These are phyloP conservation scores for Colletotrichum ledebouriae DNA, from an alignment of 2,329 filamentous ascomycete species.

Conservation along the genomic window DNA sequence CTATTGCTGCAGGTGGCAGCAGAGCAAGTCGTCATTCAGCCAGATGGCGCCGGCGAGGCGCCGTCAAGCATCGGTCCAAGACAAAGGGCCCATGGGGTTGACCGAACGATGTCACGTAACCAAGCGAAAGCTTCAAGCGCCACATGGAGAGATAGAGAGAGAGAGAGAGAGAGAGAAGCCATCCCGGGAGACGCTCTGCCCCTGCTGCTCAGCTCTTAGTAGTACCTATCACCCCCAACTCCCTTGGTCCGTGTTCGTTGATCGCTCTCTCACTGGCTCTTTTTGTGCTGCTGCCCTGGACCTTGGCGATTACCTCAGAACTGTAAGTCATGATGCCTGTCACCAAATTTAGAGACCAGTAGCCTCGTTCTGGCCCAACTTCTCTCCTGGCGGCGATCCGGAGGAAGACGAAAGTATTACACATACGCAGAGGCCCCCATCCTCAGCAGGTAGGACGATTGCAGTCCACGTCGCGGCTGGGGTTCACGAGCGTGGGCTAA, in stretches of 20 bases:
- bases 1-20: not conserved
- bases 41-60: not conserved
- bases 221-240: not conserved
- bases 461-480: no score
- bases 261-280: not conserved
- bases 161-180: slow-evolving; percentile 5
- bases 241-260: not conserved
- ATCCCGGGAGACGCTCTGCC: slow-evolving; percentile 13
- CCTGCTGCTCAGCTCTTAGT: not conserved
- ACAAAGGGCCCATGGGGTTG: slow-evolving; percentile 9
- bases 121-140: slow-evolving; percentile 19
- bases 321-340: no score
- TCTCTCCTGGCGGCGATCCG: no score
- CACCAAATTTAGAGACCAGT: no score
- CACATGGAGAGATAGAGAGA: no score
- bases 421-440: no score
- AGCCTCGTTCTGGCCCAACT: no score
- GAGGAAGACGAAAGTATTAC: no score
- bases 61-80: not conserved
- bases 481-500: no score
- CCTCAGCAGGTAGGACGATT: no score
- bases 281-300: not conserved
- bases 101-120: slow-evolving; percentile 25
- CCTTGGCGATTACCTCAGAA: no score
- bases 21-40: not conserved